Evolutionary conservation across 164 flowering plant species (phyloP).

Genomic region (Magnolia sinica): DNA sequence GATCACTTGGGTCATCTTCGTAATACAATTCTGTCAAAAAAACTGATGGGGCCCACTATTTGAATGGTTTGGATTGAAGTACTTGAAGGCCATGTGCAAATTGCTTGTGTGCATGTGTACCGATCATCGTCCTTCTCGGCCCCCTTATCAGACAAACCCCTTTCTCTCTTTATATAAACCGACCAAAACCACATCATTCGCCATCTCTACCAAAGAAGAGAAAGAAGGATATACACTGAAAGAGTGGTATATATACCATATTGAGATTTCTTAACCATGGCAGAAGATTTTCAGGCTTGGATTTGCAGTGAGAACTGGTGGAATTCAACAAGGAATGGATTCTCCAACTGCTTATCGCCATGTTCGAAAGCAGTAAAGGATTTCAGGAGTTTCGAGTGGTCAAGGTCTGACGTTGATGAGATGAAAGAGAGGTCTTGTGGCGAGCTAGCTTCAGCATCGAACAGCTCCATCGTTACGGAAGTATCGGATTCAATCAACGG

Average conservation of each 20-base stretch:
- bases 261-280: conserved; percentile 35
- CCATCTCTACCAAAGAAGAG: background rate
- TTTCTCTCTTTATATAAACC: background rate
- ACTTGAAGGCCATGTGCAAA: no score
- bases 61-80: no score
- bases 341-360: conserved; percentile 31
- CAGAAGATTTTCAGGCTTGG: conserved; percentile 35
- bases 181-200: background rate
- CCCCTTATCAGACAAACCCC: no score
- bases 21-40: no score
- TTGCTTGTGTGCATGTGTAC: no score
- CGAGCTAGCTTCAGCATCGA: conserved; percentile 31
- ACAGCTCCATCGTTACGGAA: conserved; percentile 30
- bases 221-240: background rate
- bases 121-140: no score
- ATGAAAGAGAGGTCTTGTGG: conserved; percentile 30
- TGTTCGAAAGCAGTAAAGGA: conserved; percentile 37
- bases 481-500: conserved; percentile 27
- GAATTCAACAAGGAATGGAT: conserved; percentile 35
- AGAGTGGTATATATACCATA: background rate
- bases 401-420: conserved; percentile 13
- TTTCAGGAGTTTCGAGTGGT: conserved; percentile 40
- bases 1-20: no score
- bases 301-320: conserved; percentile 53
- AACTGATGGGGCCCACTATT: no score